Evolutionary conservation across 1,284 basidiomycete genomes (phyloP).

Genomic region (Melanopsichium pennsylvanicum): DNA sequence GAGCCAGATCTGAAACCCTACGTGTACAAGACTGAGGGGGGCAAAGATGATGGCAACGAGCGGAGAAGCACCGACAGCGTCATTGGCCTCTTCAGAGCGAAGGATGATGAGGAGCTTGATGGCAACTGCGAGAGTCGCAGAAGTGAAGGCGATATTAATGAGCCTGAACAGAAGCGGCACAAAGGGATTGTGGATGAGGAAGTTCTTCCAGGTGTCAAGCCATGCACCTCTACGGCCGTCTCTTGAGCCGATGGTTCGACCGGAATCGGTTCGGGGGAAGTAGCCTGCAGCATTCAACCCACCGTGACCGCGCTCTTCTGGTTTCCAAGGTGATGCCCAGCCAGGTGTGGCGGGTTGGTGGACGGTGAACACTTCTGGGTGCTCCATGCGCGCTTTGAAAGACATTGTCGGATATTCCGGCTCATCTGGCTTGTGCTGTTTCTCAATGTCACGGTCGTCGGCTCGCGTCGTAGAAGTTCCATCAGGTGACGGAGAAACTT

Average conservation of each 20-base stretch:
- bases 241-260: constrained; percentile 22
- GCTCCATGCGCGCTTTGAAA: constrained; percentile 40
- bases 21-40: constrained; percentile 82
- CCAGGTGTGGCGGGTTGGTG: constrained; percentile 60
- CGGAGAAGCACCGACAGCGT: constrained; percentile 80
- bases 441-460: constrained; percentile 30
- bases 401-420: constrained; percentile 41
- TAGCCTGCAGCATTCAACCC: constrained; percentile 40
- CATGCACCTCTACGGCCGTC: constrained; percentile 18
- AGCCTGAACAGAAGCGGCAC: constrained; percentile 78
- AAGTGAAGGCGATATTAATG: constrained; percentile 82
- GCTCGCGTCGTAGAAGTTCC: constrained; percentile 32
- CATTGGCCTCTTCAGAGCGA: constrained; percentile 70
- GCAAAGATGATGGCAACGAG: constrained; percentile 86
- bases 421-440: constrained; percentile 26
- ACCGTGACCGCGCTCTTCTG: constrained; percentile 46
- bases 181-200: constrained; percentile 64
- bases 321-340: constrained; percentile 60
- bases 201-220: constrained; percentile 53
- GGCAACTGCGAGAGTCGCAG: constrained; percentile 80
- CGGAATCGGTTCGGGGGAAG: constrained; percentile 51
- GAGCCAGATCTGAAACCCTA: constrained; percentile 69
- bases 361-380: constrained; percentile 48
- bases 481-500: constrained; percentile 30
- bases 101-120: constrained; percentile 77